Evolutionary conservation across 2,329 filamentous ascomycete species (phyloP).

Genomic region (Atkinsonella texensis): DNA sequence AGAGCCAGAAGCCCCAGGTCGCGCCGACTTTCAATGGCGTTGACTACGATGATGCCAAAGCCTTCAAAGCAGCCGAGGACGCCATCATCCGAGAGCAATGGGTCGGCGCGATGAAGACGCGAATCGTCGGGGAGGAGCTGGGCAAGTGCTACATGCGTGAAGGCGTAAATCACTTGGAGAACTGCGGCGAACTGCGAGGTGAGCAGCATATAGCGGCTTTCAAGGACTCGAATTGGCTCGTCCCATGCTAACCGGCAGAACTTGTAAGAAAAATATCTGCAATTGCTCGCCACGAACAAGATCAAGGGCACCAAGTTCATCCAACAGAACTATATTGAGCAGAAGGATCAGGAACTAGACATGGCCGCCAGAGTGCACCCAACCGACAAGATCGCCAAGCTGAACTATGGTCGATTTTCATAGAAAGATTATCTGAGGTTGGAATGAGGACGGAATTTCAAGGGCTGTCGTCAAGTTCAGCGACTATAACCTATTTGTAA

Average conservation of each 20-base stretch:
- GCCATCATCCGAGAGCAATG: conserved; percentile 76
- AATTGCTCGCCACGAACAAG: conserved; percentile 64
- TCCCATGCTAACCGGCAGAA: neutral
- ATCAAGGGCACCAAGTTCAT: conserved; percentile 69
- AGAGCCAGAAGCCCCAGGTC: conserved; percentile 73
- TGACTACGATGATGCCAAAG: conserved; percentile 72
- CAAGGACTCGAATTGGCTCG: too few species aligned
- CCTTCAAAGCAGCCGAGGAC: conserved; percentile 73
- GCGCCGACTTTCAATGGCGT: conserved; percentile 76
- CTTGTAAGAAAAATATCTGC: conserved; percentile 56
- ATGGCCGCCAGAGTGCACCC: conserved; percentile 26
- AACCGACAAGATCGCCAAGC: conserved; percentile 26
- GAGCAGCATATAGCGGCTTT: conserved; percentile 5
- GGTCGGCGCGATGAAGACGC: conserved; percentile 82
- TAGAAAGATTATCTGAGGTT: conserved; percentile 12
- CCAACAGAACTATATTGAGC: conserved; percentile 62
- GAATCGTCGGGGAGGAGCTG: conserved; percentile 70
- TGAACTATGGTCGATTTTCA: conserved; percentile 23
- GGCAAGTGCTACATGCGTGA: conserved; percentile 76
- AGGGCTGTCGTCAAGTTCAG: neutral
- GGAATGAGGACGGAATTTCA: neutral
- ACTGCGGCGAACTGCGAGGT: conserved; percentile 75
- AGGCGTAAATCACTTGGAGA: conserved; percentile 80
- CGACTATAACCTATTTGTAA: neutral
- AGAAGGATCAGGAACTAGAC: conserved; percentile 32